Evolutionary conservation across 2,329 filamentous ascomycete genomes (phyloP), one percentile per base, ranked within the genome.

Genomic region (Beauveria varroae): DNA sequence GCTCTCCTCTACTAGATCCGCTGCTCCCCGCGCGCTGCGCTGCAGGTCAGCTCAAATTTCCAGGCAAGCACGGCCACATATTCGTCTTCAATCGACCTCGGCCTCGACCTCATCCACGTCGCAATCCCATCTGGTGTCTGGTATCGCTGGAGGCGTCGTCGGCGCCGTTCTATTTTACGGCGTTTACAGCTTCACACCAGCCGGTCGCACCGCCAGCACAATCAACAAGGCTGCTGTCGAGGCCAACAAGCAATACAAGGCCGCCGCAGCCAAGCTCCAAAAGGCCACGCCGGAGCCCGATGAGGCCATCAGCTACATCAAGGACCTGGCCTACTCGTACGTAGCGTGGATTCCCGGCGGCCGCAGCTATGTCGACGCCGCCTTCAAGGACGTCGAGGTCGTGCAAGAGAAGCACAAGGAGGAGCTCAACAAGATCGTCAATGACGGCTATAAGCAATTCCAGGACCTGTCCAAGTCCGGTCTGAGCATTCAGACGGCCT

Each of bases 261-360:
- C 79, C 8, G 81, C 86, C 1, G 81, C 82, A 40, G 76, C 85
- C 65, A 84, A 84, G 69, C 76, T 89, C 6, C 81, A 86, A 65
- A 74, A 86, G 60, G 79, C 80, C 51, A 83, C 87, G 0, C 88
- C 89, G 0, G 81, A 84, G 63, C 80, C 86, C 16, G 87, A 89
- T 64, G 81, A 89, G 71, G 87, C 88, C 1, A 76, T 90, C 44
- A 74, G 81, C 63, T 86, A 82, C 76, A 81, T 92, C 63, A 85
- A 85, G 68, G 76, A 85, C 62, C 85, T 86, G 14, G 84, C 85
- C 30, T 85, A 84, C 69, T 85, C 85, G 26, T 92, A 92, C 68
- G 86, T 87, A 2, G 78, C 77, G 3, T 90, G 87, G 79, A 82
- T 93, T 34, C 89, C 89, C 0, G 89, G 89, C 14, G 88, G 86